These are phyloP conservation scores for Candida sp. DNA, from an alignment of 1,139 yeast genomes.

Conservation along the genomic window DNA sequence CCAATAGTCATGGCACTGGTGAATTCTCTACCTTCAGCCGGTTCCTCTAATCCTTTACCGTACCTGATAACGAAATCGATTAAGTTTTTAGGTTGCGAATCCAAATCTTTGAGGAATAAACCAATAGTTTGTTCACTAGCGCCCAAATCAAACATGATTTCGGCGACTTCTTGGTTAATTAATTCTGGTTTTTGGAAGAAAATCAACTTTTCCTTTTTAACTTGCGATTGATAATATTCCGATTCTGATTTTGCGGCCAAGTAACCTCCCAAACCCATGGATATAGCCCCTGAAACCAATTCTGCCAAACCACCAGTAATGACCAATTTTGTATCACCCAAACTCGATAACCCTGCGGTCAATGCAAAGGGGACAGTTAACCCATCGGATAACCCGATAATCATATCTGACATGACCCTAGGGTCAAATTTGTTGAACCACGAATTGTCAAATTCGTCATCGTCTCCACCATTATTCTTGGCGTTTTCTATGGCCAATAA, in stretches of 20 bases:
- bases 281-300: constrained; percentile 76
- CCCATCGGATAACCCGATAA: constrained; percentile 79
- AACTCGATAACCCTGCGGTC: constrained; percentile 76
- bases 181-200: constrained; percentile 63
- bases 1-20: constrained; percentile 80
- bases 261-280: constrained; percentile 85
- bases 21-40: constrained; percentile 74
- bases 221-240: constrained; percentile 70
- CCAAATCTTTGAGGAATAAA: constrained; percentile 66
- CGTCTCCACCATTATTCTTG: constrained; percentile 19
- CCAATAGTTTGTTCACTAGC: constrained; percentile 65
- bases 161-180: constrained; percentile 67
- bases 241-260: constrained; percentile 78
- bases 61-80: constrained; percentile 71
- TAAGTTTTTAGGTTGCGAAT: constrained; percentile 61
- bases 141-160: constrained; percentile 66
- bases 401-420: constrained; percentile 75
- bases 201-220: constrained; percentile 63
- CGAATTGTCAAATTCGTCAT: constrained; percentile 9
- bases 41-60: constrained; percentile 78
- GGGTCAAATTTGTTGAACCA: constrained; percentile 54
- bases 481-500: constrained; percentile 15
- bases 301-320: constrained; percentile 88
- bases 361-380: constrained; percentile 82
- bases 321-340: constrained; percentile 72